A percentile compares a stretch with the other conserved stretches of the same genome.
Conservation (phyloP, 176 grass and related monocot genomes). For the Oryza coarctata region DNA sequence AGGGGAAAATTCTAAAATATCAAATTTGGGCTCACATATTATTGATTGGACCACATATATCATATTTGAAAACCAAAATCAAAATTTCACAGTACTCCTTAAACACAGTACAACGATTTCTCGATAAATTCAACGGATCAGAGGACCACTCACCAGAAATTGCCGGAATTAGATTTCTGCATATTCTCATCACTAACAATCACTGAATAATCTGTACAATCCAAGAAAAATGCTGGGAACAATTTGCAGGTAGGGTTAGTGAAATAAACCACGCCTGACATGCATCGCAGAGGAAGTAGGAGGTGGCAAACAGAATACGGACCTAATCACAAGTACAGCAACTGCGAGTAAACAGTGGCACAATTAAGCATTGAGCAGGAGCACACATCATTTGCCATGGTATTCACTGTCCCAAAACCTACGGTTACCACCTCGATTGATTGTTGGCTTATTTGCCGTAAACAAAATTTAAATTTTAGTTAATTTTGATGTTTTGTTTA, state of each 20-base stretch:
- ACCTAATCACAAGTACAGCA: neutral
- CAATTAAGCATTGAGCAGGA: neutral
- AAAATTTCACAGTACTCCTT: neutral
- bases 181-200: neutral
- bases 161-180: neutral
- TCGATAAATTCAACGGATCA: neutral
- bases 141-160: neutral
- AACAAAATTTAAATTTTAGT: too few relatives aligned
- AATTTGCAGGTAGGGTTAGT: neutral
- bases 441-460: too few relatives aligned
- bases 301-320: neutral
- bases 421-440: neutral
- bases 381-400: slow-evolving; percentile 2
- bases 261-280: slow-evolving; percentile 13
- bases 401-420: neutral
- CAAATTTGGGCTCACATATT: neutral
- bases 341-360: neutral
- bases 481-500: too few relatives aligned
- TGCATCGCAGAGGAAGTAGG: neutral
- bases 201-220: neutral
- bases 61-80: neutral
- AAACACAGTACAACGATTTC: neutral
- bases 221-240: neutral
- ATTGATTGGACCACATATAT: neutral
- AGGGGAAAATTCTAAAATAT: neutral